Conservation (phyloP, 2,329 filamentous ascomycete genomes). For the Hortaea werneckii region DNA sequence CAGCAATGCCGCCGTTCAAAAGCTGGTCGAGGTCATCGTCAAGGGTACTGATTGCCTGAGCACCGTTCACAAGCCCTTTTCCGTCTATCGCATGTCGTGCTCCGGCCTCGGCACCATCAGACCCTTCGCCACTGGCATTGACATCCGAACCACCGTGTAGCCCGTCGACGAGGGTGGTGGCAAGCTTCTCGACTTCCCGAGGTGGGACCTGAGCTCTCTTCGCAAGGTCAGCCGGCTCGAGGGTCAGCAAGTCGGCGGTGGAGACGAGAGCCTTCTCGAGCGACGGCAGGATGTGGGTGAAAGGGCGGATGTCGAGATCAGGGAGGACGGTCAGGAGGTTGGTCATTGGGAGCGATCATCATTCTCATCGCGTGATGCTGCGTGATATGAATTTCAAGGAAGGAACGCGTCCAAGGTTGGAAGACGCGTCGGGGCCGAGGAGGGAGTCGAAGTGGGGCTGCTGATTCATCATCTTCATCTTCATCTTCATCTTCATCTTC, state of each 20-base stretch:
- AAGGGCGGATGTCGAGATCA: constrained; percentile 61
- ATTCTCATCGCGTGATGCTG: constrained; percentile 10
- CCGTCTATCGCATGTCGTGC: constrained; percentile 16
- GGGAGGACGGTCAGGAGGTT: constrained; percentile 79
- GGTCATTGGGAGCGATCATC: constrained; percentile 50
- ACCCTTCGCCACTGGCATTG: neutral
- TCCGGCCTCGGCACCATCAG: neutral
- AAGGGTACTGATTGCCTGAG: constrained; percentile 66
- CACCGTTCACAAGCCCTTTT: constrained; percentile 33
- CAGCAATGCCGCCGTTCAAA: constrained; percentile 69
- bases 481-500: too few relatives aligned
- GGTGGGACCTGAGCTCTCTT: constrained; percentile 76
- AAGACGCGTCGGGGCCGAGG: neutral
- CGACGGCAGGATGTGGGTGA: constrained; percentile 63
- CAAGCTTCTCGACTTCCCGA: constrained; percentile 64
- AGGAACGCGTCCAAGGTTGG: neutral
- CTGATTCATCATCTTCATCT: too few relatives aligned
- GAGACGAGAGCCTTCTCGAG: constrained; percentile 71
- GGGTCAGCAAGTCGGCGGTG: constrained; percentile 73
- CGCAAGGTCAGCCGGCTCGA: constrained; percentile 72
- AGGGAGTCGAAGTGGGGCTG: too few relatives aligned
- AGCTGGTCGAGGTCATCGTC: constrained; percentile 60
- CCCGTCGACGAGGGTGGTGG: constrained; percentile 49
- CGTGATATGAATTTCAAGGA: neutral
- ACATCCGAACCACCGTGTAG: constrained; percentile 38